Evolutionary conservation across 169 alveolate genomes (phyloP).

Genomic region (Eimeria tenella): DNA sequence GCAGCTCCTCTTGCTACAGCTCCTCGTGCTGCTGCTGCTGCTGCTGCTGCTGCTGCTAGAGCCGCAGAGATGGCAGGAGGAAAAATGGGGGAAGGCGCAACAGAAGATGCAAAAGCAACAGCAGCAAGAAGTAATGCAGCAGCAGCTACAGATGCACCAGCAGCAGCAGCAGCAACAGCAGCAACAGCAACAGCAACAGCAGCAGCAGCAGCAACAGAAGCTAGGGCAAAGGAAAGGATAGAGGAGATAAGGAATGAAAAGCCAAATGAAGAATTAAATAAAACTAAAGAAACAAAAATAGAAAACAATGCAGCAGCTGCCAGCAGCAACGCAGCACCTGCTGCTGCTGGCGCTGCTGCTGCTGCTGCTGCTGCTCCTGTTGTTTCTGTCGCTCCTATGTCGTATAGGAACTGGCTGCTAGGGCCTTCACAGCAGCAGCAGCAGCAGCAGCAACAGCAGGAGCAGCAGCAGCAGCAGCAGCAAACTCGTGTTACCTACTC

Average conservation of each 20-base stretch:
- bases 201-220: neutral
- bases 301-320: neutral
- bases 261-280: too few species aligned
- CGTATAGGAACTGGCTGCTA: neutral
- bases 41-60: conserved; percentile 18
- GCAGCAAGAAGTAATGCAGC: neutral
- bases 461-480: neutral
- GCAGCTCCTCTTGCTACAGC: neutral
- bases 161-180: conserved; percentile 14
- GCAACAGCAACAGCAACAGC: neutral
- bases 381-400: neutral
- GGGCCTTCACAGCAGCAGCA: too few species aligned
- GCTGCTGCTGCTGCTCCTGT: neutral
- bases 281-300: too few species aligned
- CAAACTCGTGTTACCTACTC: neutral
- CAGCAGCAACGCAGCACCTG: neutral
- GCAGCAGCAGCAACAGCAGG: neutral
- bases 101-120: neutral
- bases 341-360: neutral
- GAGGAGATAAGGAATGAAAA: too few species aligned
- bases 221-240: neutral
- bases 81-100: neutral
- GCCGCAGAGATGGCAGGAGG: neutral
- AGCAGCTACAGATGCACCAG: neutral
- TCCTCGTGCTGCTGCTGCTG: neutral